These are phyloP conservation scores for Metschnikowia anglica DNA, from an alignment of 805 yeast species.

Conservation along the genomic window DNA sequence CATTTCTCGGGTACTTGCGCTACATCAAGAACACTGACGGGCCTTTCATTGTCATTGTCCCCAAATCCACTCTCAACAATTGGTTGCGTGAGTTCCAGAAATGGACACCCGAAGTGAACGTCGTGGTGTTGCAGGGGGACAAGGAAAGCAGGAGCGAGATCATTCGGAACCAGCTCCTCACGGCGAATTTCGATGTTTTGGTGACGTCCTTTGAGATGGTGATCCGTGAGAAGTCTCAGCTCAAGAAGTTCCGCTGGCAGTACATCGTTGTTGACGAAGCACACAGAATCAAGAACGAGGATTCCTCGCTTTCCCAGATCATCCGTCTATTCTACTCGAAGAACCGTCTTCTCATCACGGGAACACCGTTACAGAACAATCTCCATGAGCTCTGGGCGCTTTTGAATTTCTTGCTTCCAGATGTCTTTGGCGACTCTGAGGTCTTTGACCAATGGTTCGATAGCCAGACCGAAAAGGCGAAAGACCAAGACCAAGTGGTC, in stretches of 20 bases:
- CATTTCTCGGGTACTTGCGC: conserved; percentile 85
- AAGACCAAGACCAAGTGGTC: conserved; percentile 73
- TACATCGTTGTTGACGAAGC: conserved; percentile 95
- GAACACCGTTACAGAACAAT: conserved; percentile 94
- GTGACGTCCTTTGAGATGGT: conserved; percentile 94
- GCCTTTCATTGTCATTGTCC: conserved; percentile 88
- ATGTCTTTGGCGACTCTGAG: conserved; percentile 88
- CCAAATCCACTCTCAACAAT: conserved; percentile 92
- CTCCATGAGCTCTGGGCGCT: conserved; percentile 96
- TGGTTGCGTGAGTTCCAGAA: conserved; percentile 93
- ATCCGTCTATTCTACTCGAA: conserved; percentile 84
- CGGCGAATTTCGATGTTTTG: conserved; percentile 84
- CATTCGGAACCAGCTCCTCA: conserved; percentile 56
- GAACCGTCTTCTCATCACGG: conserved; percentile 84
- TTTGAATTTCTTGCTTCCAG: conserved; percentile 85
- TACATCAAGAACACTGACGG: conserved; percentile 79
- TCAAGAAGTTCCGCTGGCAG: conserved; percentile 88
- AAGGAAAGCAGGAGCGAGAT: conserved; percentile 73
- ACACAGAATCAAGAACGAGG: conserved; percentile 94
- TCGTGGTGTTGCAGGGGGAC: conserved; percentile 82
- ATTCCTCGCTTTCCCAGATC: conserved; percentile 86
- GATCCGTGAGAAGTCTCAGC: conserved; percentile 76
- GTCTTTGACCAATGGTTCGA: conserved; percentile 94
- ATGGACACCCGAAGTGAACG: conserved; percentile 95
- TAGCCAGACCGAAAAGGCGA: conserved; percentile 39